phyloP scores from a whole-genome alignment of 2,329 filamentous ascomycete genomes.

The Ophiosphaerella herpotricha region DNA sequence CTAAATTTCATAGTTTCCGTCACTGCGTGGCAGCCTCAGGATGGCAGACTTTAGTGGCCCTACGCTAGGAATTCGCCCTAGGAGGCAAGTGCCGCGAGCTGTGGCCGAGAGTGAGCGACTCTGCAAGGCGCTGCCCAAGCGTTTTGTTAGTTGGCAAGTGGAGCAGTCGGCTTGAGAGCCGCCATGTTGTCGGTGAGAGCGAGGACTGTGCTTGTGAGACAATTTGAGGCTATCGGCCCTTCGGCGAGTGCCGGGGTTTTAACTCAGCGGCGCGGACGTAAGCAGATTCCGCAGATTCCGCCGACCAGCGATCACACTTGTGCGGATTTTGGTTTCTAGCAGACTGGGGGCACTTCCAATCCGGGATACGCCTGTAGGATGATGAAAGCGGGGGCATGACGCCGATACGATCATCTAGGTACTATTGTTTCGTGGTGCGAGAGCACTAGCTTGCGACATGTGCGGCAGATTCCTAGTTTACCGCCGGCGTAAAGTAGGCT shows the following conservation, averaged over 20 bases:
- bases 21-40: slow-evolving; percentile 4
- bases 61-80: background rate
- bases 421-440: slow-evolving; percentile 4
- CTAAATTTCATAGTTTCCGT: slow-evolving; percentile 6
- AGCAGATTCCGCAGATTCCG: slow-evolving; percentile 4
- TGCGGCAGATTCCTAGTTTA: slow-evolving; percentile 1
- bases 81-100: slow-evolving; percentile 6
- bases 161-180: background rate
- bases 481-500: background rate
- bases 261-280: background rate
- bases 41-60: slow-evolving; percentile 2
- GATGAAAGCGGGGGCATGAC: slow-evolving; percentile 1
- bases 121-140: slow-evolving; percentile 3
- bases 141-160: background rate
- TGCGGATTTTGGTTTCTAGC: background rate
- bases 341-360: background rate
- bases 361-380: background rate
- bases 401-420: background rate
- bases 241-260: slow-evolving; percentile 2
- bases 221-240: slow-evolving; percentile 7
- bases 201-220: background rate
- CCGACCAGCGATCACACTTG: background rate
- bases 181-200: background rate
- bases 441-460: slow-evolving; percentile 9
- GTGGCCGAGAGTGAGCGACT: slow-evolving; percentile 4